phyloP scores from a whole-genome alignment of 306 rosid genomes.

The Lagenaria siceraria region DNA sequence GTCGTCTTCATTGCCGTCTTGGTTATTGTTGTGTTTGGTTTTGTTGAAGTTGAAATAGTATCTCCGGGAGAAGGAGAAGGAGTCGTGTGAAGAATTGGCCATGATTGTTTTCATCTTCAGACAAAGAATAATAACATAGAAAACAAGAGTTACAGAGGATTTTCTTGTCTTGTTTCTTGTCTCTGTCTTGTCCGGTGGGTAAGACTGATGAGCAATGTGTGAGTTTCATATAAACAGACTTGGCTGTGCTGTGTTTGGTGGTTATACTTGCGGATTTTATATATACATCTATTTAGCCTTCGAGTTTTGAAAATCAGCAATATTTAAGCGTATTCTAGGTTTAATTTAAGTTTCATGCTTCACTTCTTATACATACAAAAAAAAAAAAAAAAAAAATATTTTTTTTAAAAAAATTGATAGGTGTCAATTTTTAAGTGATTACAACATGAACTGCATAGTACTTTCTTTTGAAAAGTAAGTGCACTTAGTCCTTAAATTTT shows the following conservation, averaged over 20 bases:
- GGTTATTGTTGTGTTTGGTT: conserved; percentile 27
- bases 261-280: not conserved
- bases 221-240: not conserved
- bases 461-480: too few species aligned
- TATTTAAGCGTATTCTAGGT: too few species aligned
- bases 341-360: too few species aligned
- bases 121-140: not conserved
- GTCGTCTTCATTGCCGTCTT: conserved; percentile 16
- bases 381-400: too few species aligned
- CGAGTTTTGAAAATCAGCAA: too few species aligned
- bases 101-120: conserved; percentile 48
- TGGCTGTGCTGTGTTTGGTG: not conserved
- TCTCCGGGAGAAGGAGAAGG: conserved; percentile 77
- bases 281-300: too few species aligned
- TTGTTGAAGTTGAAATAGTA: conserved; percentile 50
- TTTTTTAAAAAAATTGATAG: too few species aligned
- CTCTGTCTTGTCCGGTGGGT: not conserved
- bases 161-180: not conserved
- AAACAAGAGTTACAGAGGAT: not conserved
- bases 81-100: conserved; percentile 53
- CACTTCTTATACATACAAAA: too few species aligned
- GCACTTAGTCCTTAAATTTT: too few species aligned
- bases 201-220: not conserved
- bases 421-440: too few species aligned
- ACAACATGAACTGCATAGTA: too few species aligned